Evolutionary conservation across 2,329 filamentous ascomycete genomes (phyloP), one percentile per base, ranked within the genome.

Genomic region (Rutstroemia sp.): DNA sequence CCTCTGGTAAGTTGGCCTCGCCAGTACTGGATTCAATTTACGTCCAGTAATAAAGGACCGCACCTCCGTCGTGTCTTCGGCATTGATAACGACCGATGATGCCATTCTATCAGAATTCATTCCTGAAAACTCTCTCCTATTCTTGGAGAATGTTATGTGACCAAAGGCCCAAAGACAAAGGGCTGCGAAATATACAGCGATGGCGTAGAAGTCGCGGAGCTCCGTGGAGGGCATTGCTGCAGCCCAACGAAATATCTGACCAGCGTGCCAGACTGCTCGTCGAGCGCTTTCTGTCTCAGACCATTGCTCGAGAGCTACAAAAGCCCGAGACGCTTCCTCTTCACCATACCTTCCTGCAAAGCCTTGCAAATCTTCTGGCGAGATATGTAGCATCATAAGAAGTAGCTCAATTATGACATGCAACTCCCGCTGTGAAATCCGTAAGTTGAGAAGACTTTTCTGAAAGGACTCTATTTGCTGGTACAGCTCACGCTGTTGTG

Each of bases 121-220:
- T 9, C 12, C 30, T 34, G 30, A 4, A 12, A 34, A 34, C 10
- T 12, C 30, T 34, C 30, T 34, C 12, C 30, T 34, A 34, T 34
- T 34, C 30, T 34, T 34, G 30, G 8, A 34, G 9, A 34, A 34
- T 34, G 21, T 21, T 16, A 47, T 12, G 19, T 23, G 19, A 7
- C 45, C 45, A 47, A 10, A 47, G 14, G 21, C 21, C 87, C 87
- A 90, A 42, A 89, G 72, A 0, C 82, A 80, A 4, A 90, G 73
- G 12, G 79, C 77, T 4, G 83, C 84, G 65, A 89, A 86, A 65
- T 88, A 87, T 0, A 88, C 77, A 0, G 80, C 82, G 6, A 89
- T 80, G 0, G 85, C 84, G 59, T 82, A 80, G 66, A 89, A 88
- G 60, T 86, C 82, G 45, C 81, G 79, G 3, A 88, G 69, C 10